Evolutionary conservation across 768 basidiomycete genomes (phyloP), one percentile per base, ranked within the genome.

Genomic region (Boletus huronensis): DNA sequence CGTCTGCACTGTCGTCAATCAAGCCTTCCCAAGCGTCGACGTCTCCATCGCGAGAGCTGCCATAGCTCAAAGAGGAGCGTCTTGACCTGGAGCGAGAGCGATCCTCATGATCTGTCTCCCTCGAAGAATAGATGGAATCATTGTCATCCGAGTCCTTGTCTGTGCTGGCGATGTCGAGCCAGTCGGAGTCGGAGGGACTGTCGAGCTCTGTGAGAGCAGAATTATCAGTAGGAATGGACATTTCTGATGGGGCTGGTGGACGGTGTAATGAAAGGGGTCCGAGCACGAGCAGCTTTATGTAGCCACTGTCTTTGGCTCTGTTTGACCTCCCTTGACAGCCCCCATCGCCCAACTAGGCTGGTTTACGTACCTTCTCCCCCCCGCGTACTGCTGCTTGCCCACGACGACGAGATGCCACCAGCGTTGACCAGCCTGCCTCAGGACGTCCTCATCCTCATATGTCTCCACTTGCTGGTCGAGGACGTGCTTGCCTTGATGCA

Each of bases 21-120:
- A 88, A 77, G 48, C 88, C 88, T 64, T 89, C 88, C 89, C 89
- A 91, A 1, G 81, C 83, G 28, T 89, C 87, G 46, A 87, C 76
- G 47, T 87, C 86, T 55, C 81, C 83, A 53, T 81, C 82, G 66
- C 79, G 75, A 26, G 86, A 87, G 72, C 87, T 88, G 21, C 77
- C 80, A 50, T 77, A 72, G 77, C 88, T 90, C 59, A 82, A 70
- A 52, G 86, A 88, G 5, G 88, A 90, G 57, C 79, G 76, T 34
- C 86, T 78, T 60, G 88, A 90, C 60, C 77, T 77, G 25, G 85
- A 79, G 54, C 76, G 72, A 40, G 79, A 67, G 17, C 58, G 68
- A 56, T 79, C 80, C 64, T 83, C 83, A 68, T 73, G 82, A 77
- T 87, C 85, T 65, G 79, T 82, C 66, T 78, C 82, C 58, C 76